Conservation (phyloP, 257 asterid genomes). For the Ilex asprella region DNA sequence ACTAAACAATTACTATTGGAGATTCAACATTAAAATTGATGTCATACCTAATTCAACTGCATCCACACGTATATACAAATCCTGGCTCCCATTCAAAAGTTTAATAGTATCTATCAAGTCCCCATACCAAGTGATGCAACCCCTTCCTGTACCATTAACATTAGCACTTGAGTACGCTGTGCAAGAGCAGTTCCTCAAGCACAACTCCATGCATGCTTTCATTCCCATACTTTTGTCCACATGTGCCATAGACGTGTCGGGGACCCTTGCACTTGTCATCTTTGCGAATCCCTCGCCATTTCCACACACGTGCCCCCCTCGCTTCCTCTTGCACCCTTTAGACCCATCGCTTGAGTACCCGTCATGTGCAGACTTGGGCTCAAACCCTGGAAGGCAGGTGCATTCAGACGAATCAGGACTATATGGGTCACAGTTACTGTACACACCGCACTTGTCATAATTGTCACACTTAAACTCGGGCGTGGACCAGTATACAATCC, state of each 20-base stretch:
- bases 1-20: background rate
- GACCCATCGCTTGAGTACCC: too few species aligned
- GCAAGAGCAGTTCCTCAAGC: slow-evolving; percentile 31
- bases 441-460: too few species aligned
- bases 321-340: too few species aligned
- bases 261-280: slow-evolving; percentile 13
- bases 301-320: too few species aligned
- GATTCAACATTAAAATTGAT: background rate
- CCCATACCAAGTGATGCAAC: slow-evolving; percentile 39
- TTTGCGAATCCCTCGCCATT: slow-evolving; percentile 17
- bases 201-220: slow-evolving; percentile 20
- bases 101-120: slow-evolving; percentile 25
- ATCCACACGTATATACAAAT: background rate
- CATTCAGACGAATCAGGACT: slow-evolving; percentile 27
- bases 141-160: slow-evolving; percentile 25
- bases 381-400: slow-evolving; percentile 25
- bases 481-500: too few species aligned
- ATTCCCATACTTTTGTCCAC: slow-evolving; percentile 16
- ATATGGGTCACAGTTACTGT: slow-evolving; percentile 8
- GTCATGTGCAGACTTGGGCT: too few species aligned
- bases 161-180: slow-evolving; percentile 26
- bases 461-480: slow-evolving; percentile 8
- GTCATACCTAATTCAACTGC: background rate
- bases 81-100: slow-evolving; percentile 29
- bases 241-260: slow-evolving; percentile 20